A percentile compares a stretch with the other conserved stretches of the same genome.
Evolutionary conservation across 108 stramenopile species (phyloP).

Genomic region (Bacterosira constricta): DNA sequence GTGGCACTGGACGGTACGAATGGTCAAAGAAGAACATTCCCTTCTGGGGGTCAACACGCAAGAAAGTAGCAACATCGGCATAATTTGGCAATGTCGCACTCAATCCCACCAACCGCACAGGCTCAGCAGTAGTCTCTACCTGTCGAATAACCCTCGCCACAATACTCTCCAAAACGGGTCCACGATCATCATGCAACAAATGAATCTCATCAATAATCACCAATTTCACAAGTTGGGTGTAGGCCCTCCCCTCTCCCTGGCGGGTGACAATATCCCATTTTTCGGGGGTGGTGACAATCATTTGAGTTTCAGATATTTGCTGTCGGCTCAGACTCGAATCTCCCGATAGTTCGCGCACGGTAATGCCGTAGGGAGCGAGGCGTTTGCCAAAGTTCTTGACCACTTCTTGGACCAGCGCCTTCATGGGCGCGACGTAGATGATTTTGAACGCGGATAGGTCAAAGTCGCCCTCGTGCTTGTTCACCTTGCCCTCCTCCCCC

Average conservation of each 20-base stretch:
- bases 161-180: conserved; percentile 97
- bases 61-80: conserved; percentile 97
- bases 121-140: conserved; percentile 94
- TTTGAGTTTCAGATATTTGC: conserved; percentile 97
- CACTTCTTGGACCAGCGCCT: conserved; percentile 98
- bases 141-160: conserved; percentile 96
- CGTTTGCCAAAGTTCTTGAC: conserved; percentile 96
- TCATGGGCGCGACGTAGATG: conserved; percentile 99
- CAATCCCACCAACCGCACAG: conserved; percentile 95
- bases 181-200: conserved; percentile 97
- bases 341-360: conserved; percentile 97
- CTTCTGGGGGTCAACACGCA: conserved; percentile 95
- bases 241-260: conserved; percentile 98
- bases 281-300: conserved; percentile 99
- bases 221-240: conserved; percentile 96
- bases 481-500: conserved; percentile 48
- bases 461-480: conserved; percentile 61
- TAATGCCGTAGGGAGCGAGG: conserved; percentile 84
- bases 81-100: conserved; percentile 99
- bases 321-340: conserved; percentile 96
- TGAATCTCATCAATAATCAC: conserved; percentile 99
- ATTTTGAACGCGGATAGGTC: conserved; percentile 95
- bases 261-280: conserved; percentile 99
- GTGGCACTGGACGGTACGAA: conserved; percentile 97
- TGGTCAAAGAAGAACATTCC: conserved; percentile 99